Evolutionary conservation across 75 land plant genomes (phyloP).

Genomic region (Larix kaempferi): DNA sequence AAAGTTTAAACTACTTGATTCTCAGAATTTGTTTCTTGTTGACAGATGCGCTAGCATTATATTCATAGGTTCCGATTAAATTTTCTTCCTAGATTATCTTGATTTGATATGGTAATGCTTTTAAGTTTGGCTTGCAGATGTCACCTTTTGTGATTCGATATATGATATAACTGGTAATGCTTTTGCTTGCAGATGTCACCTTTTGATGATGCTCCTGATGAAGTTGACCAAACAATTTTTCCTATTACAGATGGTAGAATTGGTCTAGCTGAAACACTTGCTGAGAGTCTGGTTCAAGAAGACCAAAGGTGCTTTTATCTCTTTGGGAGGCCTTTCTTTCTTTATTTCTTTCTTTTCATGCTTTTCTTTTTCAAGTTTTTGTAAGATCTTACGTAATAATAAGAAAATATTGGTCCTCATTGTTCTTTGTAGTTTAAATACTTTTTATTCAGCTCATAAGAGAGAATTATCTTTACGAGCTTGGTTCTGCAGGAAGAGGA

Average conservation of each 20-base stretch:
- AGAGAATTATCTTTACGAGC: slow-evolving; percentile 1
- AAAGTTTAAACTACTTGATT: not conserved
- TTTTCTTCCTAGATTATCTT: not conserved
- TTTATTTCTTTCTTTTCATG: not conserved
- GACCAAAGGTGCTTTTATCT: slow-evolving; percentile 63
- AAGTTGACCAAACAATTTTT: slow-evolving; percentile 97
- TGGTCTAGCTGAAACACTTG: slow-evolving; percentile 61
- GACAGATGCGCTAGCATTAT: not conserved
- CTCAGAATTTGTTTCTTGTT: not conserved
- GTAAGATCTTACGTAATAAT: not conserved
- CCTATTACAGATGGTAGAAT: slow-evolving; percentile 61
- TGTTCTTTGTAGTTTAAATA: not conserved
- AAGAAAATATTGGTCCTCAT: not conserved
- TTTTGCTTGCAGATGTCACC: slow-evolving; percentile 68
- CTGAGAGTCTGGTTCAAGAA: slow-evolving; percentile 73
- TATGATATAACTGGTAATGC: not conserved
- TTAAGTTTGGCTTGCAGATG: slow-evolving; percentile 39
- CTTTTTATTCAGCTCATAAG: slow-evolving; percentile 5
- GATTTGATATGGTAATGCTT: not conserved
- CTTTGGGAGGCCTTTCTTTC: too few species aligned
- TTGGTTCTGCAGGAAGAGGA: slow-evolving; percentile 53
- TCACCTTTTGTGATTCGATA: slow-evolving; percentile 47
- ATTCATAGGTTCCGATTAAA: not conserved
- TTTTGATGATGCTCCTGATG: slow-evolving; percentile 89
- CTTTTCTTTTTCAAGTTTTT: not conserved